A percentile compares a stretch with the other conserved stretches of the same genome.
Evolutionary conservation across 2,329 filamentous ascomycete genomes (phyloP).

Genomic region (Sporothrix brasiliensis): DNA sequence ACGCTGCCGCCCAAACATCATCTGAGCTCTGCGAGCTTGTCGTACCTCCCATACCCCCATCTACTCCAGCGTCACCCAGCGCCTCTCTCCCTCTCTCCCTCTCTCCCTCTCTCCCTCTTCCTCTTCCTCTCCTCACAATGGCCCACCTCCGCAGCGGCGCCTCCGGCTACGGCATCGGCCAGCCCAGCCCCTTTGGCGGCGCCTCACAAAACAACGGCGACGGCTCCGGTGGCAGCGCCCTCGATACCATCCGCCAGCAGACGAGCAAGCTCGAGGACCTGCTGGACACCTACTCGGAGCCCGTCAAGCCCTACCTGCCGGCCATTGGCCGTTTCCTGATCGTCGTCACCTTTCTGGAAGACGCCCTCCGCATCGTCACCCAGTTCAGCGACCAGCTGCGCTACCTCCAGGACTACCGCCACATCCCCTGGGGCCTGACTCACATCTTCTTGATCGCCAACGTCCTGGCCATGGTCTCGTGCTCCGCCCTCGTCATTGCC

Average conservation of each 20-base stretch:
- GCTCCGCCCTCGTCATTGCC: constrained; percentile 83
- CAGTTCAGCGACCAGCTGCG: constrained; percentile 96
- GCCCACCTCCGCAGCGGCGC: constrained; percentile 58
- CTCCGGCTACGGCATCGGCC: constrained; percentile 78
- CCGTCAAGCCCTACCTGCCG: constrained; percentile 95
- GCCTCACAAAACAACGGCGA: constrained; percentile 50
- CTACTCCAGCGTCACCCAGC: not conserved
- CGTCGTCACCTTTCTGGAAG: constrained; percentile 97
- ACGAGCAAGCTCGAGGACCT: constrained; percentile 98
- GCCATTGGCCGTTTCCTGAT: constrained; percentile 96
- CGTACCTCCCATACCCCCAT: too few relatives aligned
- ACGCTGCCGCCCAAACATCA: not conserved
- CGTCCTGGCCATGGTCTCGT: constrained; percentile 81
- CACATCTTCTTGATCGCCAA: constrained; percentile 92
- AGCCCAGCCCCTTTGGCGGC: constrained; percentile 71
- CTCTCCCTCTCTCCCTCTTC: not conserved
- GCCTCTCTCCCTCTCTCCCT: not conserved
- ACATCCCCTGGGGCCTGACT: constrained; percentile 84
- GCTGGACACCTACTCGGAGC: constrained; percentile 83
- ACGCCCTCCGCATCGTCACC: constrained; percentile 92
- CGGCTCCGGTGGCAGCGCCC: constrained; percentile 72
- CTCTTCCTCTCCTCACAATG: constrained; percentile 40
- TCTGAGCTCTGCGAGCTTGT: not conserved
- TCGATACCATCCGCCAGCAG: constrained; percentile 89
- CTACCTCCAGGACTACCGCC: constrained; percentile 88